These are phyloP conservation scores for Coemansia sp. DNA, from an alignment of 192 early-diverging fungal genomes.

Conservation along the genomic window DNA sequence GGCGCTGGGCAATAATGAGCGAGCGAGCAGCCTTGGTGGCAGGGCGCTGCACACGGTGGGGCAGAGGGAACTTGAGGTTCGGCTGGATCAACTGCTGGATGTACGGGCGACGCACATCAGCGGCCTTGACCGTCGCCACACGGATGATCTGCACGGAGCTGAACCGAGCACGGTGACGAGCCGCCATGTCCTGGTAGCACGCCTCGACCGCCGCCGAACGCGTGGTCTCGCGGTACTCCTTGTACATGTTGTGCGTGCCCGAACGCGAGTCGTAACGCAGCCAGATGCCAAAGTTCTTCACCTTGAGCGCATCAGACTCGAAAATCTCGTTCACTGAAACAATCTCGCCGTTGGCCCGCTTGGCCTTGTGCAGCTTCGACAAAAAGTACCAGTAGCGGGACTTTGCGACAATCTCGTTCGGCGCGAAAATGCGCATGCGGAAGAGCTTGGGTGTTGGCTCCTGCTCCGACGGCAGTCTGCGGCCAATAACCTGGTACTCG, in stretches of 20 bases:
- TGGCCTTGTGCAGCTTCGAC: conserved; percentile 98
- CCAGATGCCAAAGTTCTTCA: conserved; percentile 99
- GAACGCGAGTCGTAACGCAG: conserved; percentile 99
- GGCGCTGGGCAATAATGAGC: conserved; percentile 88
- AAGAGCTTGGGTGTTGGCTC: conserved; percentile 91
- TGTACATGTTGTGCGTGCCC: conserved; percentile 99
- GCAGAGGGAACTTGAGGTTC: conserved; percentile 95
- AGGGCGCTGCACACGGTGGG: conserved; percentile 88
- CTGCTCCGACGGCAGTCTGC: conserved; percentile 88
- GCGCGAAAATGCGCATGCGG: conserved; percentile 98
- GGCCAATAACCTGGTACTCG: conserved; percentile 90
- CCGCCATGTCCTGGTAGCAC: conserved; percentile 97
- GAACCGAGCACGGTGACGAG: conserved; percentile 98
- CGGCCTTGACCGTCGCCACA: conserved; percentile 85
- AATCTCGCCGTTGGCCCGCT: conserved; percentile 98
- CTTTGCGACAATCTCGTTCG: conserved; percentile 98
- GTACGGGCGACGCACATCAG: conserved; percentile 95
- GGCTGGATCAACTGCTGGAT: conserved; percentile 92
- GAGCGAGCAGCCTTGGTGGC: conserved; percentile 79
- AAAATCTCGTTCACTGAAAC: conserved; percentile 96
- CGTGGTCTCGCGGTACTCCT: conserved; percentile 98
- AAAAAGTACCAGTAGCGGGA: conserved; percentile 99
- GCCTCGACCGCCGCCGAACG: conserved; percentile 71
- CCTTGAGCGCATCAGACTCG: conserved; percentile 86
- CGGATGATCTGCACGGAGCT: conserved; percentile 98